Conservation (phyloP, 768 basidiomycete genomes). For the Punctularia strigosozonata region DNA sequence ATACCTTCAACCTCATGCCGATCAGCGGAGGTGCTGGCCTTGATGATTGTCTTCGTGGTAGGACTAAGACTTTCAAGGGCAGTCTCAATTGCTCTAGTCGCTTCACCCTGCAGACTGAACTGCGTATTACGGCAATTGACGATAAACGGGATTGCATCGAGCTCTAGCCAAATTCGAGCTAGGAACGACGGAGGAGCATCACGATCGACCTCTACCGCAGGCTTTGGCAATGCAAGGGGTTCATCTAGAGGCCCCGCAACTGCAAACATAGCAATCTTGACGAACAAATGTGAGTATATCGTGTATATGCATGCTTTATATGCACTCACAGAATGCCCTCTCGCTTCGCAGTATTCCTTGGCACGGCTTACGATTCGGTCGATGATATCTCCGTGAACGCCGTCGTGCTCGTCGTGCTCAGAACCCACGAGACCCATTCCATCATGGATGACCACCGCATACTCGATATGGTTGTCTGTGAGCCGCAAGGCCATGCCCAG, state of each 20-base stretch:
- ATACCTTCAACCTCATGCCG: neutral
- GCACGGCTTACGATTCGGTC: neutral
- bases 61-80: neutral
- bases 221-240: neutral
- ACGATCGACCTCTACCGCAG: neutral
- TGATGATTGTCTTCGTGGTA: neutral
- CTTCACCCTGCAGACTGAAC: conserved; percentile 1
- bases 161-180: neutral
- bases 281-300: neutral
- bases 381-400: neutral
- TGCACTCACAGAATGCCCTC: neutral
- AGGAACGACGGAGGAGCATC: neutral
- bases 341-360: neutral
- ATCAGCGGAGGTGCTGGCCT: neutral
- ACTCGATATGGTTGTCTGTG: neutral
- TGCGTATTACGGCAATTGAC: neutral
- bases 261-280: neutral
- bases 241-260: neutral
- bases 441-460: neutral
- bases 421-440: neutral
- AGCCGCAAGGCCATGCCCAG: neutral
- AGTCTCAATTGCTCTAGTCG: neutral
- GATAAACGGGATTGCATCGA: neutral
- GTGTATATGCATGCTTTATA: neutral
- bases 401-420: neutral